Evolutionary conservation across 257 asterid species (phyloP).

Genomic region (Leonotis leonurus): DNA sequence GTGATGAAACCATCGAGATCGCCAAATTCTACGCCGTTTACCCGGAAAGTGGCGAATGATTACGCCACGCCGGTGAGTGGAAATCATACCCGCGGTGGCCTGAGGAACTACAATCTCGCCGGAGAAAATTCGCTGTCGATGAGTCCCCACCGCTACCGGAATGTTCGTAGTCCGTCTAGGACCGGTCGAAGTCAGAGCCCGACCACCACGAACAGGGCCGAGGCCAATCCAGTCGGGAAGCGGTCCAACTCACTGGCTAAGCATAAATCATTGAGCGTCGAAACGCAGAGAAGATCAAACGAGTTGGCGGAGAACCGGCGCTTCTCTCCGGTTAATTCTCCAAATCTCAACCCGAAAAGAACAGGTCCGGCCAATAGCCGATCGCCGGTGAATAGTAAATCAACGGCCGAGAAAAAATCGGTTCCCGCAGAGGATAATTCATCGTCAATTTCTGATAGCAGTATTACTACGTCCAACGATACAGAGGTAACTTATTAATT

Average conservation of each 20-base stretch:
- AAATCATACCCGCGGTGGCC: conserved; percentile 20
- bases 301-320: conserved; percentile 37
- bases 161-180: conserved; percentile 42
- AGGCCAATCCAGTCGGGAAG: conserved; percentile 26
- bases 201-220: conserved; percentile 24
- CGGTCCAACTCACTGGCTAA: conserved; percentile 47
- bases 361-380: conserved; percentile 25
- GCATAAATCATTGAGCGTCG: conserved; percentile 35
- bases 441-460: conserved; percentile 64
- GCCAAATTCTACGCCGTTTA: conserved; percentile 16
- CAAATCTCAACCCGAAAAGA: conserved; percentile 37
- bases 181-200: conserved; percentile 29
- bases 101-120: conserved; percentile 33
- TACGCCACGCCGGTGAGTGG: conserved; percentile 20
- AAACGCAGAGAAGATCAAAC: conserved; percentile 38
- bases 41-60: conserved; percentile 29
- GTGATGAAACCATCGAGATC: conserved; percentile 48
- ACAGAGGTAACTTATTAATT: conserved; percentile 39
- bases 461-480: conserved; percentile 51
- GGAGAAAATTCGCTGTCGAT: conserved; percentile 44
- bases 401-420: conserved; percentile 37
- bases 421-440: conserved; percentile 48
- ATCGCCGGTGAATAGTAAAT: conserved; percentile 36
- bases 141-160: conserved; percentile 53
- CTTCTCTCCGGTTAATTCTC: conserved; percentile 49